Base-by-base conservation (phyloP, 2,329 filamentous ascomycete species). In the Cladosporium velox region DNA sequence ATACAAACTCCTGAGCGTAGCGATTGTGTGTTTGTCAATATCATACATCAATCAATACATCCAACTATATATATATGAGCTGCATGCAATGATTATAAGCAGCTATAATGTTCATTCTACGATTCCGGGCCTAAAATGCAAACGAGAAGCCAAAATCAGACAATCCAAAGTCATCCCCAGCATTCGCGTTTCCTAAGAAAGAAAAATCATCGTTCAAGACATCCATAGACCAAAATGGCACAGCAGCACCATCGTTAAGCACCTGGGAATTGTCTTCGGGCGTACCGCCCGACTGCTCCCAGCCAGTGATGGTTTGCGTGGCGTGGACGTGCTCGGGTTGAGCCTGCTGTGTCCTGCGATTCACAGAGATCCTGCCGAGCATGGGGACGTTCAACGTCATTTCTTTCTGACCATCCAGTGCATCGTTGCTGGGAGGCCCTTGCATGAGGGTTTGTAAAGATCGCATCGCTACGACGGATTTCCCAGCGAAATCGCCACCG, bases 401-500 rank as follows among this genome's bases (percentile, higher is more conserved):
- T 8, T 64, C 51, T 5, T 57, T 47, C 7, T 35, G 24, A 24
- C 24, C 24, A 24, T 24, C 24, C 24, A 24, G 49, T 12, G 28
- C 35, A 7, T 47, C 41, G 30, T 34, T 32, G 64, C 51, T 49
- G 15, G 30, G 51, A 4, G 59, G 35, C 1, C 51, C 52, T 44
- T 66, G 59, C 18, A 72, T 60, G 21, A 72, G 66, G 2, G 65
- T 58, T 24, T 67, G 41, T 11, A 73, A 64, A 4, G 69, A 70
- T 21, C 69, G 66, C 1, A 72, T 59, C 3, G 71, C 69, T 3
- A 65, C 64, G 24, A 69, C 63, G 26, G 72, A 71, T 14, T 72
- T 69, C 21, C 58, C 59, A 0, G 71, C 67, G 30, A 72, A 72
- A 4, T 72, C 68, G 11, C 66, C 68, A 26, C 68, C 67, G 5